A percentile compares a stretch with the other conserved stretches of the same genome.
Evolutionary conservation across 176 grass and related monocot species (phyloP).

Genomic region (Thinopyrum elongatum): DNA sequence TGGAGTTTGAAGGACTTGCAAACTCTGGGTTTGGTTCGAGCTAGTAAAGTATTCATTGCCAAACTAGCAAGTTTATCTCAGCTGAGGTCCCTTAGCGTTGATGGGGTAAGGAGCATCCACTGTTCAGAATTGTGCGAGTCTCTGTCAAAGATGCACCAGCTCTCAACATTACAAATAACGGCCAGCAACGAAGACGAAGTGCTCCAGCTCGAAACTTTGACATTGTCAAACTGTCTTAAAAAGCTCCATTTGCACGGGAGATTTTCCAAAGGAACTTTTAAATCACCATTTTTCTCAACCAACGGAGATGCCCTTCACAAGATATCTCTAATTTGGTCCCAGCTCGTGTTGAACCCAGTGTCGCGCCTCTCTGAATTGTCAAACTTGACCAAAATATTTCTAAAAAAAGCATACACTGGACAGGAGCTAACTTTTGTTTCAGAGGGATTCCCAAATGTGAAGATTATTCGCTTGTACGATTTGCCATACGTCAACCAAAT

Average conservation of each 20-base stretch:
- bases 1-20: conserved; percentile 13
- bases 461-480: not conserved
- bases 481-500: not conserved
- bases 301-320: not conserved
- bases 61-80: conserved; percentile 14
- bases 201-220: conserved; percentile 27
- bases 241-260: not conserved
- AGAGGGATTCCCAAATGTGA: conserved; percentile 23
- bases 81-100: not conserved
- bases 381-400: not conserved
- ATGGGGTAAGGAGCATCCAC: not conserved
- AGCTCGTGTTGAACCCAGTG: not conserved
- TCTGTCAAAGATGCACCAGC: not conserved
- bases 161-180: not conserved
- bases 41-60: not conserved
- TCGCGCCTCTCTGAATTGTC: not conserved
- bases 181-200: conserved; percentile 18
- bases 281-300: conserved; percentile 11
- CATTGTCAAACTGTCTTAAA: not conserved
- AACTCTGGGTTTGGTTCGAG: not conserved
- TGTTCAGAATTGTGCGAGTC: conserved; percentile 14
- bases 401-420: conserved; percentile 1
- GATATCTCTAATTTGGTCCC: not conserved
- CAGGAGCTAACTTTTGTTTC: not conserved
- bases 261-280: not conserved